A percentile compares a stretch with the other conserved stretches of the same genome.
phyloP scores from a whole-genome alignment of 805 yeast genomes.

The Suhomyces sp. region DNA sequence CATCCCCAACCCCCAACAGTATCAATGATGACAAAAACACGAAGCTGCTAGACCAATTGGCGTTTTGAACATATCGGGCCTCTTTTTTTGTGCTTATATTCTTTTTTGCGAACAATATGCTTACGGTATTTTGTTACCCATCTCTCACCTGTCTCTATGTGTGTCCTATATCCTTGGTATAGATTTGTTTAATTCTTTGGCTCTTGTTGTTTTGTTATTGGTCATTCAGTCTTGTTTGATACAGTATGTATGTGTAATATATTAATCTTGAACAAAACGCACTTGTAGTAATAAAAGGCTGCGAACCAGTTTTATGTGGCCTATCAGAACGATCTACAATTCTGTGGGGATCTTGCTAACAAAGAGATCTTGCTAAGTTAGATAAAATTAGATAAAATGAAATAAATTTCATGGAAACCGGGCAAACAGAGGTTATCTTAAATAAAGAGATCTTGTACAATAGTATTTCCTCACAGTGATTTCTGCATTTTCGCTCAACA shows the following conservation, averaged over 20 bases:
- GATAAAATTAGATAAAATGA: no score
- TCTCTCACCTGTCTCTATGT: background rate
- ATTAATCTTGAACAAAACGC: background rate
- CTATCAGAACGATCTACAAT: background rate
- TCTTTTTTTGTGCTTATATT: background rate
- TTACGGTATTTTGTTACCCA: background rate
- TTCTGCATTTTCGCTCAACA: no score
- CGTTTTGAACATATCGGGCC: background rate
- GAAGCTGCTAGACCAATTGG: background rate
- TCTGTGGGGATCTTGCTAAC: background rate
- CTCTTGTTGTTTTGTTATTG: constrained; percentile 2
- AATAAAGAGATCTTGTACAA: no score
- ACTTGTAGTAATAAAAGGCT: background rate
- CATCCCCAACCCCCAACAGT: constrained; percentile 52
- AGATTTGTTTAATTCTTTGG: constrained; percentile 1
- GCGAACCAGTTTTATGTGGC: background rate
- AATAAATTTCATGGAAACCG: no score
- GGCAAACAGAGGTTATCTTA: no score
- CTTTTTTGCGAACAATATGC: background rate
- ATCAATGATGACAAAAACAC: constrained; percentile 34
- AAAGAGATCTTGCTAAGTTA: no score
- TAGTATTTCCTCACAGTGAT: no score
- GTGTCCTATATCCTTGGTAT: constrained; percentile 1
- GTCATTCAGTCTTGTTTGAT: background rate
- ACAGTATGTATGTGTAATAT: constrained; percentile 3